Evolutionary conservation across 139 green algal genomes (phyloP), one percentile per base, ranked within the genome.

Genomic region (Nannochloris sp.): DNA sequence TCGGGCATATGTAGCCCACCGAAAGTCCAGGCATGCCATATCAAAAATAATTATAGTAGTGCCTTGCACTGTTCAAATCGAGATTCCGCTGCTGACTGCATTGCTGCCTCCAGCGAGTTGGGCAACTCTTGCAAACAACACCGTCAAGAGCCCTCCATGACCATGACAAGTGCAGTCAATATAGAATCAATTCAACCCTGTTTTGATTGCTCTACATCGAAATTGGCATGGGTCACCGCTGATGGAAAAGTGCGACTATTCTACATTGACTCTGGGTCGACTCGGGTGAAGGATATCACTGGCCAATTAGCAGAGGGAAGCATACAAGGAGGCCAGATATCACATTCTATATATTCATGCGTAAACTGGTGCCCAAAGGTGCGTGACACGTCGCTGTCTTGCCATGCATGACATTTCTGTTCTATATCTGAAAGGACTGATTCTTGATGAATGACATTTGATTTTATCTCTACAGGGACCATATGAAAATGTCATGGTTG

Each of bases 401-500:
- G 8, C 33, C 33, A 40, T 40, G 33, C 33, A 40, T 40, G 33
- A 40, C 8, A 40, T 40, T 6, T 40, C 9, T 40, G 33, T 40
- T 40, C 5, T 6, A 40, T 40, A 40, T 40, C 11, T 40, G 8
- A 40, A 6, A 40, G 6, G 33, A 40, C 33, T 12, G 1, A 40
- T 40, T 40, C 11, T 6, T 40, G 8, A 40, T 40, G 3, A 6
- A 40, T 40, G 33, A 40, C 8, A 8, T 40, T 40, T 8, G 10
- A 40, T 20, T 51, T 51, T n/a, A 51, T 30, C 4, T 46, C 30
- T 61, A 2, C 36, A 56, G 60, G 36, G 36, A 3, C 12, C 14
- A 37, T 66, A 17, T 37, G 25, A 55, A 23, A 43, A 45, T 40
- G 16, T 31, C 2, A 25, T 70, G 12, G 17, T 70, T 64, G 17